Percentiles rank a stretch among this genome's conserved stretches.
These are phyloP conservation scores for Lasiosphaeria miniovina DNA, from an alignment of 495 filamentous ascomycete genomes.

Conservation along the genomic window DNA sequence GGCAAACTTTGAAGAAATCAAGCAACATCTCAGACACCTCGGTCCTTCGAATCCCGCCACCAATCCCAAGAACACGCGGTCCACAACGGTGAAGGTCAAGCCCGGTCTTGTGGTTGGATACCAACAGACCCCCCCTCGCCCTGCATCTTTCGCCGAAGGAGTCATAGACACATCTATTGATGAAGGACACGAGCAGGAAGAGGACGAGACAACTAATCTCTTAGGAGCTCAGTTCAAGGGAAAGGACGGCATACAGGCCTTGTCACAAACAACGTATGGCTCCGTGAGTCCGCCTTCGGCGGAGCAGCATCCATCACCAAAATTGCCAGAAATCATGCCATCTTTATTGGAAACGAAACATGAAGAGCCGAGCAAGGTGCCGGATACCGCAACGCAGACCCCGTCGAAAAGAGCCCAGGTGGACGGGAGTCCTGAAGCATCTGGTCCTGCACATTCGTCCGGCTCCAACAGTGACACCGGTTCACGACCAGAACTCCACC, in stretches of 20 bases:
- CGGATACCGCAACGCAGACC: conserved; percentile 32
- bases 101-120: conserved; percentile 38
- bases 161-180: conserved; percentile 16
- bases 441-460: background rate
- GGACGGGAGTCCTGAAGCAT: conserved; percentile 1
- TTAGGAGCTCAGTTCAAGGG: conserved; percentile 39
- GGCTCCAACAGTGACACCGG: conserved; percentile 24
- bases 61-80: conserved; percentile 78
- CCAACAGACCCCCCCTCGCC: conserved; percentile 20
- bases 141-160: conserved; percentile 22
- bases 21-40: conserved; percentile 81
- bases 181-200: conserved; percentile 16
- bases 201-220: conserved; percentile 41
- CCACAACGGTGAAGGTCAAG: conserved; percentile 89
- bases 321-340: conserved; percentile 21
- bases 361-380: conserved; percentile 20
- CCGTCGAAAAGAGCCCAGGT: conserved; percentile 13
- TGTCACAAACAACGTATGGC: conserved; percentile 62
- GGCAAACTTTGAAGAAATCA: conserved; percentile 62
- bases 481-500: conserved; percentile 15
- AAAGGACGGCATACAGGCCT: conserved; percentile 66
- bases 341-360: conserved; percentile 19
- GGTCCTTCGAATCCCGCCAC: conserved; percentile 90
- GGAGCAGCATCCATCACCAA: conserved; percentile 28
- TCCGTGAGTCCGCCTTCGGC: conserved; percentile 41